phyloP scores from a whole-genome alignment of 2,329 filamentous ascomycete species.

The Colletotrichum musicola region DNA sequence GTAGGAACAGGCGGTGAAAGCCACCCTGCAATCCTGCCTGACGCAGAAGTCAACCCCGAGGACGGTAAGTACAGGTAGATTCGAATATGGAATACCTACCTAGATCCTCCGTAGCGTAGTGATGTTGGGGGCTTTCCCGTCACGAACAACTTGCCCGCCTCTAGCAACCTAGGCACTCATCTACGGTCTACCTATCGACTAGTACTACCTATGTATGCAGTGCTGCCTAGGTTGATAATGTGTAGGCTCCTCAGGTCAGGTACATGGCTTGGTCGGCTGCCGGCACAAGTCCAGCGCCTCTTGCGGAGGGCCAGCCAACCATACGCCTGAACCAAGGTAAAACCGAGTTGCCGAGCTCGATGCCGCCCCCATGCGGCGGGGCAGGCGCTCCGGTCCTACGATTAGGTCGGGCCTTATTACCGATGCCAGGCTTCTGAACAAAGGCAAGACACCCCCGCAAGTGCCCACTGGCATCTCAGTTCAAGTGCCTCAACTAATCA shows the following conservation, averaged over 20 bases:
- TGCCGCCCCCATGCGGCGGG: no score
- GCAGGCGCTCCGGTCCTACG: no score
- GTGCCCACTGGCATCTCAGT: no score
- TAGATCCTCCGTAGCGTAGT: no score
- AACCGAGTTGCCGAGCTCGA: not conserved
- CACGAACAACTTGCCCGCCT: not conserved
- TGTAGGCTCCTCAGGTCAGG: not conserved
- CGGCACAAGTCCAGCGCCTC: slow-evolving; percentile 19
- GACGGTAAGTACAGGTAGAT: not conserved
- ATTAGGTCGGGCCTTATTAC: no score
- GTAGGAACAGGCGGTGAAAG: no score
- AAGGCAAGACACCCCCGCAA: no score
- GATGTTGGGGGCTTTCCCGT: not conserved
- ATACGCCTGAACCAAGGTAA: not conserved
- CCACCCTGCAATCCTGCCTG: no score
- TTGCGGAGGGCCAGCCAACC: not conserved
- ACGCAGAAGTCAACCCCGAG: not conserved
- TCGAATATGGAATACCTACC: not conserved
- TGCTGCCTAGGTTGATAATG: not conserved
- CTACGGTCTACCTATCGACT: no score
- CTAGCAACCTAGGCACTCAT: no score
- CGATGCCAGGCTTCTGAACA: no score
- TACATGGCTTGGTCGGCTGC: slow-evolving; percentile 16
- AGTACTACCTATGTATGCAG: not conserved
- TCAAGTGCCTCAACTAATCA: no score